phyloP scores from a whole-genome alignment of 352 stramenopile genomes.

The Pythium brachiatum region DNA sequence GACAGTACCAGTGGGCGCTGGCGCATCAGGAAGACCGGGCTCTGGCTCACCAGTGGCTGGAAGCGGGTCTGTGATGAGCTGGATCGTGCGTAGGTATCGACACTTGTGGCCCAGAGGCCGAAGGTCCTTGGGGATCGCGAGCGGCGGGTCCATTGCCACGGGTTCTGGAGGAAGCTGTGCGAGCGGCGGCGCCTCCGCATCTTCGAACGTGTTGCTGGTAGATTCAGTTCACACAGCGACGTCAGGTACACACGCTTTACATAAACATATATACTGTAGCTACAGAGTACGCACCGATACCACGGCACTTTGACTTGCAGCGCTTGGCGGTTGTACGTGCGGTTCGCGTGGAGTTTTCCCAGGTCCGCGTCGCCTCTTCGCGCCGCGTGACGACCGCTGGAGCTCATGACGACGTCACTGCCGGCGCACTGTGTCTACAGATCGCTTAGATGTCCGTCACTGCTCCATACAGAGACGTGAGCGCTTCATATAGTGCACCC shows the following conservation, averaged over 20 bases:
- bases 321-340: slow-evolving; percentile 22
- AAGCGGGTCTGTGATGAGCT: slow-evolving; percentile 36
- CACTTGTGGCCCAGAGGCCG: slow-evolving; percentile 41
- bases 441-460: background rate
- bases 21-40: background rate
- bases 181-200: slow-evolving; percentile 28
- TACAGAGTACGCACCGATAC: slow-evolving; percentile 48
- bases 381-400: background rate
- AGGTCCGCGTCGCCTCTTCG: slow-evolving; percentile 15
- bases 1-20: too few relatives aligned
- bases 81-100: slow-evolving; percentile 62
- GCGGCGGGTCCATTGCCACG: slow-evolving; percentile 40
- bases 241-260: background rate
- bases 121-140: slow-evolving; percentile 56
- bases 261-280: too few relatives aligned
- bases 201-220: slow-evolving; percentile 64
- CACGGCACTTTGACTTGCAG: slow-evolving; percentile 46
- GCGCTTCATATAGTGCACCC: background rate
- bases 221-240: background rate
- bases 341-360: slow-evolving; percentile 18
- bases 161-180: slow-evolving; percentile 39
- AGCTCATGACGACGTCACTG: background rate
- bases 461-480: background rate
- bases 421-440: background rate
- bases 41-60: background rate